These are phyloP conservation scores for Yamadazyma sp. DNA, from an alignment of 1,139 yeast species.

Conservation along the genomic window DNA sequence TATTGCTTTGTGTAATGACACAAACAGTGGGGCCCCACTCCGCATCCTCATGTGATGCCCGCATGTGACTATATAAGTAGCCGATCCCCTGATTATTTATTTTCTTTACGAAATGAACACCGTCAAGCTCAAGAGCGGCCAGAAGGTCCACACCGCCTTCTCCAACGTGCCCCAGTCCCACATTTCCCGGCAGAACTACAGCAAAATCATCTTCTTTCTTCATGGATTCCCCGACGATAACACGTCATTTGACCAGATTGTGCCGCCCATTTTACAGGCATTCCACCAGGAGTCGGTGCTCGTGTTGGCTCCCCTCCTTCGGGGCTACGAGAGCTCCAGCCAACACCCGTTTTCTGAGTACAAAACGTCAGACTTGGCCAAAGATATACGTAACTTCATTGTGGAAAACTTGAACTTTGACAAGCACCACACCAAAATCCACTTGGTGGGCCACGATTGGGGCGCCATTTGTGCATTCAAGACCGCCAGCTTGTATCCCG, in stretches of 20 bases:
- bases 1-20: too few species aligned
- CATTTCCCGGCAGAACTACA: slow-evolving; percentile 17
- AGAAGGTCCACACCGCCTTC: slow-evolving; percentile 12
- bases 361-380: slow-evolving; percentile 30
- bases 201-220: slow-evolving; percentile 29
- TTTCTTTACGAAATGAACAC: too few species aligned
- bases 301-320: slow-evolving; percentile 37
- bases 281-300: slow-evolving; percentile 23
- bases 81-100: too few species aligned
- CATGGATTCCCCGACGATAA: slow-evolving; percentile 49
- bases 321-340: slow-evolving; percentile 43
- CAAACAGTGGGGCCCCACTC: too few species aligned
- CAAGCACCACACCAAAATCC: slow-evolving; percentile 30
- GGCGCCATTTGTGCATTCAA: slow-evolving; percentile 42
- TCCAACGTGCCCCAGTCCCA: slow-evolving; percentile 10
- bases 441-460: slow-evolving; percentile 49
- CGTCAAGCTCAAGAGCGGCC: slow-evolving; percentile 11
- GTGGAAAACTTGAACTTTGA: slow-evolving; percentile 11
- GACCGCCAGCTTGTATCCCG: slow-evolving; percentile 37
- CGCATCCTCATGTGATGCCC: too few species aligned
- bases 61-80: too few species aligned
- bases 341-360: slow-evolving; percentile 26
- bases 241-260: slow-evolving; percentile 26
- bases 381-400: slow-evolving; percentile 39
- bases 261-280: slow-evolving; percentile 22